A percentile compares a stretch with the other conserved stretches of the same genome.
These are phyloP conservation scores for Colletotrichum trifolii DNA, from an alignment of 2,329 filamentous ascomycete genomes.

Conservation along the genomic window DNA sequence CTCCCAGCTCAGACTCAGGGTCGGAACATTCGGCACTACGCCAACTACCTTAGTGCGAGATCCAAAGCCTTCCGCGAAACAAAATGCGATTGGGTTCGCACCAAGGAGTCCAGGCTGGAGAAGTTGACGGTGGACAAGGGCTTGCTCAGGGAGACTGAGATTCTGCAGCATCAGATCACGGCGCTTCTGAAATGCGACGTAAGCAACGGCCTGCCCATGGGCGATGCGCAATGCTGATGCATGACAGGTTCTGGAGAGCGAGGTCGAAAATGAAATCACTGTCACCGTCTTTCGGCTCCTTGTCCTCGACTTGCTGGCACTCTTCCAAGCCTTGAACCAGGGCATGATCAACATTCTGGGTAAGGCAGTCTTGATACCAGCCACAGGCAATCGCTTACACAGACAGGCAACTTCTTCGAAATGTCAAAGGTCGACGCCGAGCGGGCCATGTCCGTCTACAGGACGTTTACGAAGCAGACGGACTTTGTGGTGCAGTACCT, in stretches of 20 bases:
- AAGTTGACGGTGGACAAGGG: conserved; percentile 91
- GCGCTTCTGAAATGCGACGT: conserved; percentile 91
- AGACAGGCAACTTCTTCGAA: conserved; percentile 92
- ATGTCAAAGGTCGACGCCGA: conserved; percentile 96
- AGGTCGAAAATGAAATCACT: conserved; percentile 96
- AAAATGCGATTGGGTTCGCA: conserved; percentile 89
- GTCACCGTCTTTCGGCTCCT: conserved; percentile 92
- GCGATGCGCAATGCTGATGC: conserved; percentile 16
- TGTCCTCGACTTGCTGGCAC: conserved; percentile 86
- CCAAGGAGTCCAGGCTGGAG: conserved; percentile 85
- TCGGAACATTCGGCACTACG: conserved; percentile 92
- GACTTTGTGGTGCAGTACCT: conserved; percentile 93
- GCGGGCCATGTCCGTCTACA: conserved; percentile 90
- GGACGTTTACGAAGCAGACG: conserved; percentile 90
- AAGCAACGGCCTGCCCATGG: conserved; percentile 49
- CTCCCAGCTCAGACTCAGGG: conserved; percentile 88
- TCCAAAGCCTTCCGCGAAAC: conserved; percentile 85
- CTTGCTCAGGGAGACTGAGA: conserved; percentile 88
- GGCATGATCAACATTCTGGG: conserved; percentile 96
- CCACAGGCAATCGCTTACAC: conserved; percentile 16
- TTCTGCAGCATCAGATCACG: conserved; percentile 87
- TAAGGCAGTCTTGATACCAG: conserved; percentile 50
- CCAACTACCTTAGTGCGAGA: conserved; percentile 85
- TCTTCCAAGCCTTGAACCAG: conserved; percentile 97
- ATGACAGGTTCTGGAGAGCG: conserved; percentile 80